Percentiles rank a stretch among this genome's conserved stretches.
These are phyloP conservation scores for Syzygium grande DNA, from an alignment of 345 rosid species.

Conservation along the genomic window DNA sequence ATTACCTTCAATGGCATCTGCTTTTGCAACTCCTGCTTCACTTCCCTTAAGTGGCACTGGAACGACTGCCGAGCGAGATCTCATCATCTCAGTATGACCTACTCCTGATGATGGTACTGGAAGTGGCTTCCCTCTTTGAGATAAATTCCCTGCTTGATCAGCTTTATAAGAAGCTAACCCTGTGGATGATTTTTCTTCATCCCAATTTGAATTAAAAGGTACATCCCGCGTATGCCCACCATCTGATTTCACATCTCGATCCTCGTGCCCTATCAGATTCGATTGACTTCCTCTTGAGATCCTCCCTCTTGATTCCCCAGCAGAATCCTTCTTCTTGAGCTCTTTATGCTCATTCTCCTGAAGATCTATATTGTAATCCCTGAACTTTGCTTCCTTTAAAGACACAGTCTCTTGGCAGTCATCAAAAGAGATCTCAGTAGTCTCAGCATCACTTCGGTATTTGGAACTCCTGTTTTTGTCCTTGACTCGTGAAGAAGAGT, in stretches of 20 bases:
- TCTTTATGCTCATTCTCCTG: constrained; percentile 29
- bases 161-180: constrained; percentile 17
- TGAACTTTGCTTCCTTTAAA: constrained; percentile 24
- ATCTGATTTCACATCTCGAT: not conserved
- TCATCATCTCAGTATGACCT: constrained; percentile 28
- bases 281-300: constrained; percentile 6
- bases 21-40: constrained; percentile 12
- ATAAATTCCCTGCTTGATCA: constrained; percentile 23
- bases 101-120: constrained; percentile 36
- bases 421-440: not conserved
- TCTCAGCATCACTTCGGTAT: constrained; percentile 2
- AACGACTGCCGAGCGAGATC: constrained; percentile 7
- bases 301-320: constrained; percentile 24
- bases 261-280: not conserved
- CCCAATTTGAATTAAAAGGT: constrained; percentile 5
- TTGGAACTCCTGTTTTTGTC: constrained; percentile 42
- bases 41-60: constrained; percentile 26
- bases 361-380: constrained; percentile 29
- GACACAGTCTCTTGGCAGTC: constrained; percentile 26
- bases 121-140: constrained; percentile 30
- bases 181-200: constrained; percentile 22
- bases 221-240: not conserved
- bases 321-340: constrained; percentile 36
- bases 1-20: constrained; percentile 21
- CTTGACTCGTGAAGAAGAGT: constrained; percentile 58